These are phyloP conservation scores for Venturiaceae sp. DNA, from an alignment of 2,329 filamentous ascomycete species.

Conservation along the genomic window DNA sequence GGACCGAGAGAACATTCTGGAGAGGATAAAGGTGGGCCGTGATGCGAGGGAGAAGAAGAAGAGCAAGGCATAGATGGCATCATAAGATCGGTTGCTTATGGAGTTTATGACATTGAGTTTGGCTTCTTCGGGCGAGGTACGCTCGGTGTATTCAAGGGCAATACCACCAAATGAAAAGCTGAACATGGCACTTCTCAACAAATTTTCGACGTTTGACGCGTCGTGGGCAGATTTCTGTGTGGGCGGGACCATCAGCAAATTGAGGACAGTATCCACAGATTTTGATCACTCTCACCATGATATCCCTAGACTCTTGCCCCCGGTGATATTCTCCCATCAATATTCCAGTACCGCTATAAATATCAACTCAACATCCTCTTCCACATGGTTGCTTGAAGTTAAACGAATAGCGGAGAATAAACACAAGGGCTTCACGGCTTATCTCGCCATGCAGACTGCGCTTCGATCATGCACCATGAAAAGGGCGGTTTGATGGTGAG, in stretches of 20 bases:
- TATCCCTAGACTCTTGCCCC: no score
- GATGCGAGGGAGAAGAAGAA: constrained; percentile 47
- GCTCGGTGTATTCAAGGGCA: neutral
- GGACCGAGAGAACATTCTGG: constrained; percentile 82
- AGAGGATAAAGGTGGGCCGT: constrained; percentile 72
- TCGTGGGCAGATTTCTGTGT: neutral
- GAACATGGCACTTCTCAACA: constrained; percentile 1
- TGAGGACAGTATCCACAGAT: neutral
- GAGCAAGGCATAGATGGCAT: constrained; percentile 1
- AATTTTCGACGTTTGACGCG: neutral
- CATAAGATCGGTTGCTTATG: neutral
- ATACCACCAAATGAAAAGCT: constrained; percentile 6
- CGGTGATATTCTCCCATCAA: no score
- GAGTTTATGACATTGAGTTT: constrained; percentile 8
- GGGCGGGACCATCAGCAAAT: neutral
- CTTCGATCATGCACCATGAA: constrained; percentile 50
- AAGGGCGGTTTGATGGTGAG: constrained; percentile 79
- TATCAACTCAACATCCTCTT: constrained; percentile 79
- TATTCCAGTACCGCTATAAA: constrained; percentile 12
- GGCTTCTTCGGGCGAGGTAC: neutral
- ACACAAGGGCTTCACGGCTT: constrained; percentile 22
- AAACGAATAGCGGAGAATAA: constrained; percentile 89
- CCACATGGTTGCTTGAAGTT: constrained; percentile 69
- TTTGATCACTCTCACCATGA: neutral
- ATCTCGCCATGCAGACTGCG: constrained; percentile 76